phyloP scores from a whole-genome alignment of 306 rosid genomes.

The Corylus heterophylla region DNA sequence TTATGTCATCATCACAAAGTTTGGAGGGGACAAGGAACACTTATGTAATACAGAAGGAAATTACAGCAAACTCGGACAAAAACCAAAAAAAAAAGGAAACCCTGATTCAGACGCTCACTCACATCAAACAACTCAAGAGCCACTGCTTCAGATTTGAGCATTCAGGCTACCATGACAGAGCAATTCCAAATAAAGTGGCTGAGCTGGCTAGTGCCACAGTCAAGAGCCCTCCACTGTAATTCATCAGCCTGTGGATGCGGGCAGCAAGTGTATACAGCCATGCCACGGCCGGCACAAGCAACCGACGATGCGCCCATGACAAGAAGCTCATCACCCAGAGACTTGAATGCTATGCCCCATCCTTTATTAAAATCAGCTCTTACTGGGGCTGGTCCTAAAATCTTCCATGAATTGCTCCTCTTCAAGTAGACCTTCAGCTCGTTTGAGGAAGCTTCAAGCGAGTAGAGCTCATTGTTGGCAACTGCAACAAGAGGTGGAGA shows the following conservation, averaged over 20 bases:
- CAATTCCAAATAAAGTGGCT: conserved; percentile 72
- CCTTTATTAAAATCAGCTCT: conserved; percentile 61
- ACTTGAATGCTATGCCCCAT: conserved; percentile 88
- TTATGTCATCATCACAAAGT: neutral
- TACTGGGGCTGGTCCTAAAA: conserved; percentile 66
- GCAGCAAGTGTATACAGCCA: conserved; percentile 55
- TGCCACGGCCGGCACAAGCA: conserved; percentile 20
- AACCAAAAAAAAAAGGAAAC: neutral
- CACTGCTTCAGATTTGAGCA: conserved; percentile 8
- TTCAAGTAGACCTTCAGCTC: conserved; percentile 66
- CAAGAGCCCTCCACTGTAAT: conserved; percentile 64
- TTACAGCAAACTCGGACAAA: conserved; percentile 4
- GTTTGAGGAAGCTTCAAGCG: conserved; percentile 55
- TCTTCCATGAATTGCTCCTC: conserved; percentile 57
- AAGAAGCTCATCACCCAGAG: conserved; percentile 71
- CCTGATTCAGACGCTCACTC: conserved; percentile 21
- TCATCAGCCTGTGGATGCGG: conserved; percentile 53
- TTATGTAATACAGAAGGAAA: neutral
- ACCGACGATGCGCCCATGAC: conserved; percentile 59
- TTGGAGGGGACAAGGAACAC: neutral
- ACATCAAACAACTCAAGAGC: conserved; percentile 1
- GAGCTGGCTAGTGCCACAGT: conserved; percentile 41
- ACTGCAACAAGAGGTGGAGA: conserved; percentile 86
- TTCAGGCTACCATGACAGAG: conserved; percentile 72
- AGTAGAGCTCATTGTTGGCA: conserved; percentile 60